Percentiles rank a stretch among this genome's conserved stretches.
Evolutionary conservation across 306 rosid genomes (phyloP).

Genomic region (Datisca glomerata): DNA sequence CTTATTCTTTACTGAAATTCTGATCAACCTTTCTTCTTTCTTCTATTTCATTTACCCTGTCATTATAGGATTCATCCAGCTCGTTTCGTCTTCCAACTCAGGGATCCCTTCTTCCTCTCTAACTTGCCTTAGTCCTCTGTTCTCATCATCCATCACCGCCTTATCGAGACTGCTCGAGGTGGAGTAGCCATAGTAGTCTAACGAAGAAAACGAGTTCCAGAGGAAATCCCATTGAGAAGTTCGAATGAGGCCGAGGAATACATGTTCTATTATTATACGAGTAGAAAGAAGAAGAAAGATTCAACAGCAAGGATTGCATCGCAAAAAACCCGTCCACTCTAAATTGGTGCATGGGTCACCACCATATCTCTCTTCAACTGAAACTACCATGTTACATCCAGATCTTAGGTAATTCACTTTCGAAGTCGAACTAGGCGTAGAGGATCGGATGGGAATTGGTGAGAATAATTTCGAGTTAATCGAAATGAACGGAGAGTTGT

Average conservation of each 20-base stretch:
- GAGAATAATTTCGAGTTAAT: too few species aligned
- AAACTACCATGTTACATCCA: slow-evolving; percentile 55
- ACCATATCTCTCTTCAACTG: slow-evolving; percentile 69
- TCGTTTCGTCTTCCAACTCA: slow-evolving; percentile 65
- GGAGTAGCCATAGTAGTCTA: slow-evolving; percentile 72
- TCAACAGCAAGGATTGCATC: slow-evolving; percentile 51
- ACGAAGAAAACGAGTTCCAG: slow-evolving; percentile 84
- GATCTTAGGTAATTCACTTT: slow-evolving; percentile 61
- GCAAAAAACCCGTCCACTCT: slow-evolving; percentile 47
- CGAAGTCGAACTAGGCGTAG: slow-evolving; percentile 45
- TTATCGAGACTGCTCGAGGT: slow-evolving; percentile 33
- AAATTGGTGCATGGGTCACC: slow-evolving; percentile 41
- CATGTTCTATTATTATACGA: slow-evolving; percentile 32
- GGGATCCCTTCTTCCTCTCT: slow-evolving; percentile 91
- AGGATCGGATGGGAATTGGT: too few species aligned
- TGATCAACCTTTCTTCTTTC: slow-evolving; percentile 27
- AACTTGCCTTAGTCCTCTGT: slow-evolving; percentile 53
- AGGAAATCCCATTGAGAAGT: slow-evolving; percentile 82
- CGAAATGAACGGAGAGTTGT: slow-evolving; percentile 39
- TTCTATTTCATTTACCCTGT: slow-evolving; percentile 23
- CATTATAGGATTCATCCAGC: slow-evolving; percentile 27
- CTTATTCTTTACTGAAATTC: slow-evolving; percentile 41
- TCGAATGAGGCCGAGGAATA: slow-evolving; percentile 61
- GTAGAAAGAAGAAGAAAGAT: slow-evolving; percentile 41
- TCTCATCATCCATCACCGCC: slow-evolving; percentile 44